phyloP scores from a whole-genome alignment of 768 basidiomycete genomes.

The Dictyophora rubrovolvata region DNA sequence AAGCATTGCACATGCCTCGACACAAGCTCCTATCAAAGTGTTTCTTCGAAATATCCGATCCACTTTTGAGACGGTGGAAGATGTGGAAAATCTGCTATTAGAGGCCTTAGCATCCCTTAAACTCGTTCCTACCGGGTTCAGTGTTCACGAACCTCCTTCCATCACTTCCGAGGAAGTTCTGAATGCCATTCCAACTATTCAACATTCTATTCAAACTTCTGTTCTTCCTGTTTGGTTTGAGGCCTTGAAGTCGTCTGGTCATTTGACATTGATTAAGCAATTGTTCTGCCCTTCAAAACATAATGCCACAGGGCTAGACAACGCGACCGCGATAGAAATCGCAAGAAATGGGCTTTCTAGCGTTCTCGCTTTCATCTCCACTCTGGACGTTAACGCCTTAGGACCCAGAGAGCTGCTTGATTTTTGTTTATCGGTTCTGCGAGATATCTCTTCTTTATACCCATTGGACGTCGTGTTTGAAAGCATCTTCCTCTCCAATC shows the following conservation, averaged over 20 bases:
- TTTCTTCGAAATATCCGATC: background rate
- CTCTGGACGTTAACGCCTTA: background rate
- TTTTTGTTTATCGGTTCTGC: background rate
- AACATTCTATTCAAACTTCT: background rate
- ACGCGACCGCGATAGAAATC: background rate
- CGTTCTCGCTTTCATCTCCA: background rate
- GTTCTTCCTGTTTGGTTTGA: conserved; percentile 3
- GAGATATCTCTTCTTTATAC: conserved; percentile 26
- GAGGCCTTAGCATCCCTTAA: background rate
- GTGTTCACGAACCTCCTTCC: background rate
- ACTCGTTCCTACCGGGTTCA: background rate
- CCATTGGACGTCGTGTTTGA: conserved; percentile 58
- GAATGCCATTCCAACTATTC: background rate
- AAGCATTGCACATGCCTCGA: background rate
- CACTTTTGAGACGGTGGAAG: background rate
- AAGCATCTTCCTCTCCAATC: conserved; percentile 32
- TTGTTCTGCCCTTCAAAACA: background rate
- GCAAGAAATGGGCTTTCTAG: background rate
- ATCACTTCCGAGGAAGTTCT: background rate
- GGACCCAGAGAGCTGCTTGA: background rate
- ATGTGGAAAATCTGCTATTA: background rate
- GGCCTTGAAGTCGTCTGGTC: background rate
- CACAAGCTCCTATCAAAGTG: background rate
- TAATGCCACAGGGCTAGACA: background rate
- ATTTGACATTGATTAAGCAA: background rate